Evolutionary conservation across 441 rosid genomes (phyloP).

Genomic region (Jatropha multifida): DNA sequence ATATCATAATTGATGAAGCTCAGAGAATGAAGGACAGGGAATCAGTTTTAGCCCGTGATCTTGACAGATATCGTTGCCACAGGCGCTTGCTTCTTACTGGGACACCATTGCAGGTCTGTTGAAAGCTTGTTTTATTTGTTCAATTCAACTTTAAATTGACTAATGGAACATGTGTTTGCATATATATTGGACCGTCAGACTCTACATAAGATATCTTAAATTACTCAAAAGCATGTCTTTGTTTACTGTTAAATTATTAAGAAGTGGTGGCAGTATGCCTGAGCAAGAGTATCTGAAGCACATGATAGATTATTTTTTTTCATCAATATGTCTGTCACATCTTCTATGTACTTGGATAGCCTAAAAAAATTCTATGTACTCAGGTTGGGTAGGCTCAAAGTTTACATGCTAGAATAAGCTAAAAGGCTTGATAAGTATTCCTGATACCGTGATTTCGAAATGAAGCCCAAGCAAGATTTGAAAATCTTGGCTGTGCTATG

Average conservation of each 20-base stretch:
- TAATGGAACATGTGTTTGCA: neutral
- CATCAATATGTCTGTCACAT: neutral
- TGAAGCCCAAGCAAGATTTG: neutral
- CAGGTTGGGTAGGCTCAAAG: neutral
- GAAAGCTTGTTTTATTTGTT: conserved; percentile 11
- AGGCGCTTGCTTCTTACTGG: conserved; percentile 99
- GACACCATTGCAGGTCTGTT: conserved; percentile 96
- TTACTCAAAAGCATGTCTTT: neutral
- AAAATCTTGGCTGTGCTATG: neutral
- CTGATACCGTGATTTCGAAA: neutral
- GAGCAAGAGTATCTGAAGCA: neutral
- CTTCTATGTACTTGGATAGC: neutral
- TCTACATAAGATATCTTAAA: neutral
- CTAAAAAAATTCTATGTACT: neutral
- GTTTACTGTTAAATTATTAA: neutral
- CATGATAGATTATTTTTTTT: neutral
- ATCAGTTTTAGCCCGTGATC: conserved; percentile 99
- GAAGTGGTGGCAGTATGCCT: neutral
- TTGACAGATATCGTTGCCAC: conserved; percentile 98
- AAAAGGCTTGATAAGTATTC: neutral
- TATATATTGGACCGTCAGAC: neutral
- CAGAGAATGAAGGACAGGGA: conserved; percentile 99
- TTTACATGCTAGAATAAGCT: neutral
- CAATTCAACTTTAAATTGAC: neutral
- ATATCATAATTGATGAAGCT: conserved; percentile 98